Evolutionary conservation across 2,329 filamentous ascomycete genomes (phyloP).

Genomic region (Talaromyces sp.): DNA sequence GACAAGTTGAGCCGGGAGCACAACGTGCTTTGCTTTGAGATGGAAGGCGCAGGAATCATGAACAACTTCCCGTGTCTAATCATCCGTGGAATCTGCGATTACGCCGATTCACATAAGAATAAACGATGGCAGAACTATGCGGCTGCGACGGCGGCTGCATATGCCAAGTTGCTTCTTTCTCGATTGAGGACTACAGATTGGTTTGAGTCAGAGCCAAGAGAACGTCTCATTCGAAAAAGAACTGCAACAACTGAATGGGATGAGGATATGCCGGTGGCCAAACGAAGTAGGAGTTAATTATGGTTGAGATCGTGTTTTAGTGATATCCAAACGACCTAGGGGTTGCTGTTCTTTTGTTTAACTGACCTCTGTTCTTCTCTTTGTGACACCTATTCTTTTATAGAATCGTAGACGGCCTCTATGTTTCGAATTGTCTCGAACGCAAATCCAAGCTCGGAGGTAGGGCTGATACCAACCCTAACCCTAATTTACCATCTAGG

Average conservation of each 20-base stretch:
- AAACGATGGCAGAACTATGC: conserved; percentile 10
- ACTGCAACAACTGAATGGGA: background rate
- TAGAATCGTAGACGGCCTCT: background rate
- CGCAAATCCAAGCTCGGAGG: background rate
- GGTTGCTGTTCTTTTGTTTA: background rate
- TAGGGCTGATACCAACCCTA: background rate
- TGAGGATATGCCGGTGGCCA: background rate
- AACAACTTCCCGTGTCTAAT: conserved; percentile 23
- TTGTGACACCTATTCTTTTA: background rate
- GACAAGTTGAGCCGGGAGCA: background rate
- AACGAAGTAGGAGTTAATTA: background rate
- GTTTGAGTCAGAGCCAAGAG: background rate
- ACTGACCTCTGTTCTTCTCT: background rate
- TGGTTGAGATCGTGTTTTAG: background rate
- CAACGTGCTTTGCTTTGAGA: conserved; percentile 22
- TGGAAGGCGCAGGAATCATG: conserved; percentile 27
- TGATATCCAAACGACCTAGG: background rate
- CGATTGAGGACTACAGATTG: conserved; percentile 8
- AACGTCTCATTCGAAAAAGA: background rate
- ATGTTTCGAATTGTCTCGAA: background rate
- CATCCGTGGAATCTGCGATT: conserved; percentile 14
- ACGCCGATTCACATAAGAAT: conserved; percentile 13
- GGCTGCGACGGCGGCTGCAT: conserved; percentile 17
- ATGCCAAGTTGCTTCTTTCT: conserved; percentile 22
- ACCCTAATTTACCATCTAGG: background rate